Evolutionary conservation across 1,284 basidiomycete genomes (phyloP).

Genomic region (Trametes sp.): DNA sequence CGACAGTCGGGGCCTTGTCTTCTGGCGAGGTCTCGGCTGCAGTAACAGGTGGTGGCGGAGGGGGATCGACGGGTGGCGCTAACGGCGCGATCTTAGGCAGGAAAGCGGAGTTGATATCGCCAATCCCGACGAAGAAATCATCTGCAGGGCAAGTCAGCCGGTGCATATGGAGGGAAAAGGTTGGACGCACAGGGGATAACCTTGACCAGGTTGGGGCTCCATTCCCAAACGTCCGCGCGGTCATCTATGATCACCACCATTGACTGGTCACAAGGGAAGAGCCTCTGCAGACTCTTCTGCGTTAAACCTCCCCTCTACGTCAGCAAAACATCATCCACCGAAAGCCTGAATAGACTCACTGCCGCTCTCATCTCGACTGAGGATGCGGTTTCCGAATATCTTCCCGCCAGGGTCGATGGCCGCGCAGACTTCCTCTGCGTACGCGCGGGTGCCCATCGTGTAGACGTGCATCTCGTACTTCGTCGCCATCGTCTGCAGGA

Average conservation of each 20-base stretch:
- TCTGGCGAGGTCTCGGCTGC: constrained; percentile 14
- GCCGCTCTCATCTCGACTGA: constrained; percentile 95
- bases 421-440: constrained; percentile 94
- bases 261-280: constrained; percentile 96
- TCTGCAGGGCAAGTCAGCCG: constrained; percentile 56
- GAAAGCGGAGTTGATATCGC: constrained; percentile 96
- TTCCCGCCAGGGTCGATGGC: constrained; percentile 91
- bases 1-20: neutral
- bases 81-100: constrained; percentile 78
- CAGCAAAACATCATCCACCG: neutral
- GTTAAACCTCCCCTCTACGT: constrained; percentile 66
- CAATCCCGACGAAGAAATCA: constrained; percentile 98
- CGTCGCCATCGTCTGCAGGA: constrained; percentile 75
- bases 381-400: constrained; percentile 87
- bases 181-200: constrained; percentile 88
- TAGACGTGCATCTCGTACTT: constrained; percentile 99
- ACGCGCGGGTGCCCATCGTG: constrained; percentile 98
- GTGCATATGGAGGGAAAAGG: constrained; percentile 8
- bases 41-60: constrained; percentile 34
- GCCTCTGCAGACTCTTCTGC: constrained; percentile 88
- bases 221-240: constrained; percentile 97
- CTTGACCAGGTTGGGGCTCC: constrained; percentile 95
- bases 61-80: constrained; percentile 42
- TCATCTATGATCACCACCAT: constrained; percentile 99
- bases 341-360: constrained; percentile 62